Evolutionary conservation across 2,329 filamentous ascomycete genomes (phyloP).

Genomic region (Delphinella strobiligena): DNA sequence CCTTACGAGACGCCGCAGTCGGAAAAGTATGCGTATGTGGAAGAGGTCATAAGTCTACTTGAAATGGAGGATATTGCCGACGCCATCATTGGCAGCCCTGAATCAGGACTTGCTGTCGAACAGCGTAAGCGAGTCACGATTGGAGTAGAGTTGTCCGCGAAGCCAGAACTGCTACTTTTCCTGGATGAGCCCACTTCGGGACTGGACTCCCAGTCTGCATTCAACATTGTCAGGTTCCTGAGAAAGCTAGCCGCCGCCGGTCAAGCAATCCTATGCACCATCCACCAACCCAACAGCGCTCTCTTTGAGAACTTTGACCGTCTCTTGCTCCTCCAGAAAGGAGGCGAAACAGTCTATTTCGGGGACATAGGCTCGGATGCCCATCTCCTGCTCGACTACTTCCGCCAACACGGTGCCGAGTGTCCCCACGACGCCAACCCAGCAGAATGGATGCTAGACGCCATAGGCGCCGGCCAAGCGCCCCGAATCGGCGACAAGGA

Average conservation of each 20-base stretch:
- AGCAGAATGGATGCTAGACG: slow-evolving; percentile 75
- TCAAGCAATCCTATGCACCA: slow-evolving; percentile 35
- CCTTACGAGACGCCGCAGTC: slow-evolving; percentile 43
- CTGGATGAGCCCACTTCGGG: slow-evolving; percentile 48
- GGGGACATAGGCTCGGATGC: slow-evolving; percentile 35
- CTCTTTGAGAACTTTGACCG: slow-evolving; percentile 35
- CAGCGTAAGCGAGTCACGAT: slow-evolving; percentile 52
- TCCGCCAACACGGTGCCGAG: slow-evolving; percentile 41
- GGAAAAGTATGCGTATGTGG: slow-evolving; percentile 53
- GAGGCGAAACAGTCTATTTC: slow-evolving; percentile 35
- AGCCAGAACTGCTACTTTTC: slow-evolving; percentile 49
- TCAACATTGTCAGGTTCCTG: slow-evolving; percentile 51
- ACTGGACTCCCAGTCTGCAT: slow-evolving; percentile 52
- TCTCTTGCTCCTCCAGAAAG: slow-evolving; percentile 31
- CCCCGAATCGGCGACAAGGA: slow-evolving; percentile 62
- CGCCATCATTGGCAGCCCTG: slow-evolving; percentile 51
- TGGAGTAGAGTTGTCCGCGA: slow-evolving; percentile 30
- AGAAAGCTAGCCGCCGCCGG: slow-evolving; percentile 44
- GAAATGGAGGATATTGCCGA: slow-evolving; percentile 57
- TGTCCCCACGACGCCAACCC: slow-evolving; percentile 43
- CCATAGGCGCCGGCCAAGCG: slow-evolving; percentile 62
- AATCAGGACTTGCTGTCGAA: slow-evolving; percentile 49
- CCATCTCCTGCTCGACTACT: slow-evolving; percentile 34
- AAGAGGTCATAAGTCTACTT: slow-evolving; percentile 53
- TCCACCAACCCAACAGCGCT: slow-evolving; percentile 30